Conservation (phyloP, 768 basidiomycete genomes). For the Pulveroboletus sp. region DNA sequence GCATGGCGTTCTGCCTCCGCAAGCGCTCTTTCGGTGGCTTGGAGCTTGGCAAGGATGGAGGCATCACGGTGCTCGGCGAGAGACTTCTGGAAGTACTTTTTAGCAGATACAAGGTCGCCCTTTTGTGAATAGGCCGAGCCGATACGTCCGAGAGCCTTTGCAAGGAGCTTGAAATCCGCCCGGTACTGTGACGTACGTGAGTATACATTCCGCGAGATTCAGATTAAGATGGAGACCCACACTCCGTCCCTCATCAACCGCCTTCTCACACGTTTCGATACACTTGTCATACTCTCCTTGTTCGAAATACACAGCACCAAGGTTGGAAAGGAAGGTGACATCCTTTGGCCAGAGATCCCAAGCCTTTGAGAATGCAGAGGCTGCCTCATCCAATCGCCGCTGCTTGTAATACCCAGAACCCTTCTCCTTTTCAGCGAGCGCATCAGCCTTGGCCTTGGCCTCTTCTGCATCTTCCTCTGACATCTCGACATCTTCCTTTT, state of each 20-base stretch:
- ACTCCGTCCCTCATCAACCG: constrained; percentile 90
- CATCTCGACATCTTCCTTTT: constrained; percentile 63
- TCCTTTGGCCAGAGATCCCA: constrained; percentile 95
- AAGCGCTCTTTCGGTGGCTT: constrained; percentile 74
- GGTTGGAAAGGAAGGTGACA: constrained; percentile 88
- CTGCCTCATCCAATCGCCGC: constrained; percentile 74
- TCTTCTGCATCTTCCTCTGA: constrained; percentile 63
- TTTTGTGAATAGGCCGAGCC: constrained; percentile 84
- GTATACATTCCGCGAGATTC: neutral
- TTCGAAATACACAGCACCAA: constrained; percentile 89
- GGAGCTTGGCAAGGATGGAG: constrained; percentile 85
- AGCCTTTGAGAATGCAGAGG: constrained; percentile 72
- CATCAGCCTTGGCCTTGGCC: constrained; percentile 67
- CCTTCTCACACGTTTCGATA: constrained; percentile 90
- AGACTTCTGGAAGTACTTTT: constrained; percentile 92
- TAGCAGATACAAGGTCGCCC: constrained; percentile 66
- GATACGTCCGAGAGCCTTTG: constrained; percentile 89
- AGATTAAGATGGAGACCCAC: constrained; percentile 35
- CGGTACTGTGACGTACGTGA: constrained; percentile 49
- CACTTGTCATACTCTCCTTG: constrained; percentile 86
- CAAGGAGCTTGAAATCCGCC: constrained; percentile 91
- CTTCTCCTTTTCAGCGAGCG: constrained; percentile 72
- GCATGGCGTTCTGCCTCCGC: constrained; percentile 73
- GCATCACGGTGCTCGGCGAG: constrained; percentile 96
- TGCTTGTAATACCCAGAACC: constrained; percentile 84